Conservation (phyloP, 2,329 filamentous ascomycete genomes). For the Penicillium sp. region DNA sequence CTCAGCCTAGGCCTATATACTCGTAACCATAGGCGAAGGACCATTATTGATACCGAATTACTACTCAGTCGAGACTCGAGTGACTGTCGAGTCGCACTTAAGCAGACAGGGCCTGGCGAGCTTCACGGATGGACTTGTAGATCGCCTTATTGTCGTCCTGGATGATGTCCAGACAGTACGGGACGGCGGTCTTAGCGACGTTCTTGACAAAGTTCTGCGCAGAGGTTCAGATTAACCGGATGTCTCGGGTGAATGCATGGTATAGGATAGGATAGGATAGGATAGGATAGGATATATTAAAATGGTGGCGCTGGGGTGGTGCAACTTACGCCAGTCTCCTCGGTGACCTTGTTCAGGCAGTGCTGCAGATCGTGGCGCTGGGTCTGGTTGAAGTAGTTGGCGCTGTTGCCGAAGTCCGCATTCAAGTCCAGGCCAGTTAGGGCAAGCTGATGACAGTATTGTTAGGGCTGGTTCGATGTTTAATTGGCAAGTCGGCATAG, state of each 20-base stretch:
- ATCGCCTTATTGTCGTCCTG: conserved; percentile 11
- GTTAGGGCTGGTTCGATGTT: neutral
- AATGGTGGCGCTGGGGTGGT: neutral
- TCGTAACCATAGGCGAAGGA: neutral
- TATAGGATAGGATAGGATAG: too few relatives aligned
- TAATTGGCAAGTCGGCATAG: too few relatives aligned
- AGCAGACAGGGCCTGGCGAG: conserved; percentile 2
- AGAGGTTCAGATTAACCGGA: neutral
- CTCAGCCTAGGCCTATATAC: neutral
- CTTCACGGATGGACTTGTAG: conserved; percentile 9
- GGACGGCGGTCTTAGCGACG: conserved; percentile 8
- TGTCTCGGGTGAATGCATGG: too few relatives aligned
- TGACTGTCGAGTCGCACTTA: neutral
- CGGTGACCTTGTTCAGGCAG: conserved; percentile 9
- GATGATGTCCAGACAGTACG: conserved; percentile 12
- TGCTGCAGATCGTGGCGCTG: conserved; percentile 9
- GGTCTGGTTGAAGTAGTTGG: conserved; percentile 10
- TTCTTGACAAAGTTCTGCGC: conserved; percentile 5
- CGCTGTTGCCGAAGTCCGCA: conserved; percentile 6
- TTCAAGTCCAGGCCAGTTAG: conserved; percentile 13
- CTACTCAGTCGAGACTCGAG: neutral
- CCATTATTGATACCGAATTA: neutral
- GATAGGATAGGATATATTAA: too few relatives aligned
- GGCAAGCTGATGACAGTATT: conserved; percentile 5
- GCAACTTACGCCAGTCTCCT: conserved; percentile 8